Base-by-base conservation (phyloP, 129 eudicot species). In the Escallonia herrerae region DNA sequence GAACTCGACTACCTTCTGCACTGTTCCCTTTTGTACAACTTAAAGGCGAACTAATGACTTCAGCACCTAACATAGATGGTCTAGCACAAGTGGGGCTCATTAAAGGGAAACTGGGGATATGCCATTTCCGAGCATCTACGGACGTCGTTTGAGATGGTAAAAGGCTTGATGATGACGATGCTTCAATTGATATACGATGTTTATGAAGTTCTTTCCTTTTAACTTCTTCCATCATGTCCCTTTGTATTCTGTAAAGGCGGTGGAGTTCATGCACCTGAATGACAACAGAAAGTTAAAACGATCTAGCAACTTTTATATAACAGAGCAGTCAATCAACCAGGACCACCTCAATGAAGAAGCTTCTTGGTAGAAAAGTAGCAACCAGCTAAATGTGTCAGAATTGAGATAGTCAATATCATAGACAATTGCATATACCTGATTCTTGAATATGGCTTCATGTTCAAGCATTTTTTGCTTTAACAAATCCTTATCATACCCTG, bases 171-270 rank as follows among this genome's bases (percentile, higher is more conserved):
- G 98, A 91, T 2, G 89, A 91, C 53, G 97, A 83, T 38, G 96
- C 78, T 57, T 85, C 96, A 2, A 80, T 64, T n/a, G 85, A 70
- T 62, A 77, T 60, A 41, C 62, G 75, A 56, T 77, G 84, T 37
- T 79, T 81, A 62, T 58, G 68, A 4, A 64, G 76, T 58, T 88
- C 95, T 14, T 74, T 81, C 81, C 78, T 77, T 77, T 73, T 81
- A 51, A 72, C 46, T 72, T 93, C 96, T 75, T 93, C 96, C 98
- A 89, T 93, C 84, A 93, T 72, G 74, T 93, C 95, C 79, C 91
- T 83, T 65, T 93, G 98, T 74, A 84, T 85, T 79, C 79, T 78
- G 72, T 93, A 93, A 14, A 93, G 87, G 50, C 98, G 96, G 66
- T 93, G 98, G 65, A 93, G 95, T 74, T 93, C 98, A 45, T 65